Conservation (phyloP, 306 rosid genomes). For the Gynostemma pentaphyllum region DNA sequence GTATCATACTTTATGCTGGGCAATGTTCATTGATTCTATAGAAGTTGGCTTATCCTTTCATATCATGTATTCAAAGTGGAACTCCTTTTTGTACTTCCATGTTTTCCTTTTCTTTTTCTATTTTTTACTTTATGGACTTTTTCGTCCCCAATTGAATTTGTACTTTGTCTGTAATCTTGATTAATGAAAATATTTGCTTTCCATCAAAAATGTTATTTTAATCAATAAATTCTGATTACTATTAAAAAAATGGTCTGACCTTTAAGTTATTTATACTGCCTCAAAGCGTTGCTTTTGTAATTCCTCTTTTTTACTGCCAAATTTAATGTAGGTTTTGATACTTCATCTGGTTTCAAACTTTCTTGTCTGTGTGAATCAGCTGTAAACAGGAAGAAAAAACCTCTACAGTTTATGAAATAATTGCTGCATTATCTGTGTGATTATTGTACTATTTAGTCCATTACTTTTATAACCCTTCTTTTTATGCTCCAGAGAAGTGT, state of each 20-base stretch:
- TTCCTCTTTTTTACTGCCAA: not conserved
- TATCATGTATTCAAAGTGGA: too few species aligned
- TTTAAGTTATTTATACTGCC: not conserved
- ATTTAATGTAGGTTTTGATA: not conserved
- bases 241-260: not conserved
- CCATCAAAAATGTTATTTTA: too few species aligned
- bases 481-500: conserved; percentile 59
- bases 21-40: too few species aligned
- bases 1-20: too few species aligned
- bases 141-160: too few species aligned
- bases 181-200: too few species aligned
- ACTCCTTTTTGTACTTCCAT: too few species aligned
- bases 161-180: too few species aligned
- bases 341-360: not conserved
- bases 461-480: conserved; percentile 19
- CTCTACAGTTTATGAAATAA: not conserved
- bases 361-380: not conserved
- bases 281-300: not conserved
- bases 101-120: not conserved
- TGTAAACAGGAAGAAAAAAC: not conserved
- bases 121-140: not conserved
- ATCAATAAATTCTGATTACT: too few species aligned
- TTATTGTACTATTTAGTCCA: conserved; percentile 13
- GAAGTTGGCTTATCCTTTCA: too few species aligned
- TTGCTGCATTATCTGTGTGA: conserved; percentile 9